Conservation (phyloP, 2,329 filamentous ascomycete genomes). For the Colletotrichum sp. region DNA sequence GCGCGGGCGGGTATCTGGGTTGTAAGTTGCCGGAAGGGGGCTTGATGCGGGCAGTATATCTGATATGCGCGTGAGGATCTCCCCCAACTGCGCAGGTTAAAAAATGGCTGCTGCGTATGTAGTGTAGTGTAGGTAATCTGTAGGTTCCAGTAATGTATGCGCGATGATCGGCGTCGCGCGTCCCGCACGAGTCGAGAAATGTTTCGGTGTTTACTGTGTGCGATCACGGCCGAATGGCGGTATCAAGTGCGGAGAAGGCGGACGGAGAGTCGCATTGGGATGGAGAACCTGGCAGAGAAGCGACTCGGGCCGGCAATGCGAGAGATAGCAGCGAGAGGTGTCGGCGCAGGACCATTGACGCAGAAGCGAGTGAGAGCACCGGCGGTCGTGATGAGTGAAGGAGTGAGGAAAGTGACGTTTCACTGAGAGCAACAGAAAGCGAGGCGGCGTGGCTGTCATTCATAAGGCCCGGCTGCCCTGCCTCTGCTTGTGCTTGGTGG, state of each 20-base stretch:
- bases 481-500: background rate
- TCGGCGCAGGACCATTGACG: background rate
- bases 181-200: background rate
- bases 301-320: background rate
- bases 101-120: background rate
- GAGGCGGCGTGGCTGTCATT: background rate
- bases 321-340: background rate
- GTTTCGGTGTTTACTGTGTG: constrained; percentile 9
- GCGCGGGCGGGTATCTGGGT: background rate
- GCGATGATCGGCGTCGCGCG: constrained; percentile 10
- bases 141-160: background rate
- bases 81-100: background rate
- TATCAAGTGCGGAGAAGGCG: constrained; percentile 8
- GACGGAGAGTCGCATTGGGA: background rate
- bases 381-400: background rate
- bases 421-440: background rate
- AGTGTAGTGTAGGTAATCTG: background rate
- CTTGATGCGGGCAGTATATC: background rate
- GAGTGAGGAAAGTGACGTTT: background rate
- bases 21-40: background rate
- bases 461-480: background rate
- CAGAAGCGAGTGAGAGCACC: background rate
- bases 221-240: background rate
- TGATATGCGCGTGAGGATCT: background rate
- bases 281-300: background rate